Evolutionary conservation across 805 yeast genomes (phyloP).

Genomic region (Maudiozyma serrabonitensis): DNA sequence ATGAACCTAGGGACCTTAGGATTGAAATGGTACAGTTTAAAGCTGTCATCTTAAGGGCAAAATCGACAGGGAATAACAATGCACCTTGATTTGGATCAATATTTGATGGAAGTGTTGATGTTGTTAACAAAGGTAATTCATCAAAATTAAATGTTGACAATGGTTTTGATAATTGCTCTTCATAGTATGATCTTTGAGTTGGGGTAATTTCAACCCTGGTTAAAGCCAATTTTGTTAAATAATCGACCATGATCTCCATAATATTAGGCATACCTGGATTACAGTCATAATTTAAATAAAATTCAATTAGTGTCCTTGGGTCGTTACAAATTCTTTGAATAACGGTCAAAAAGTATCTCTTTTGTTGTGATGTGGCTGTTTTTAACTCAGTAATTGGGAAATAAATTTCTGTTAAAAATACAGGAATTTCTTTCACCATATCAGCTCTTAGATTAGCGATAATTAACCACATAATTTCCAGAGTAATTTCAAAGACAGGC

Average conservation of each 20-base stretch:
- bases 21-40: constrained; percentile 74
- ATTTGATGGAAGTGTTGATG: constrained; percentile 43
- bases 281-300: constrained; percentile 92
- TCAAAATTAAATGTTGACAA: constrained; percentile 66
- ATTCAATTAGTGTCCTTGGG: constrained; percentile 84
- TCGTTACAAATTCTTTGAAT: constrained; percentile 76
- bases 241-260: constrained; percentile 74
- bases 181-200: constrained; percentile 50
- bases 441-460: constrained; percentile 74
- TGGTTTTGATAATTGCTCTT: constrained; percentile 42
- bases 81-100: constrained; percentile 11
- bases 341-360: constrained; percentile 73
- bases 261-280: constrained; percentile 71
- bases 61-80: constrained; percentile 58
- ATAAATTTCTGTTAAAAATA: constrained; percentile 84
- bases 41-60: constrained; percentile 73
- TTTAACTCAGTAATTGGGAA: constrained; percentile 90
- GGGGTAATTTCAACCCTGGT: constrained; percentile 64
- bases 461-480: constrained; percentile 89
- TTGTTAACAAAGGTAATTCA: constrained; percentile 67
- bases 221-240: constrained; percentile 57
- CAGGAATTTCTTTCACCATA: constrained; percentile 89
- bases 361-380: constrained; percentile 87
- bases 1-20: constrained; percentile 66
- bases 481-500: constrained; percentile 82